phyloP scores from a whole-genome alignment of 2,329 filamentous ascomycete species.

The Colletotrichum musae region DNA sequence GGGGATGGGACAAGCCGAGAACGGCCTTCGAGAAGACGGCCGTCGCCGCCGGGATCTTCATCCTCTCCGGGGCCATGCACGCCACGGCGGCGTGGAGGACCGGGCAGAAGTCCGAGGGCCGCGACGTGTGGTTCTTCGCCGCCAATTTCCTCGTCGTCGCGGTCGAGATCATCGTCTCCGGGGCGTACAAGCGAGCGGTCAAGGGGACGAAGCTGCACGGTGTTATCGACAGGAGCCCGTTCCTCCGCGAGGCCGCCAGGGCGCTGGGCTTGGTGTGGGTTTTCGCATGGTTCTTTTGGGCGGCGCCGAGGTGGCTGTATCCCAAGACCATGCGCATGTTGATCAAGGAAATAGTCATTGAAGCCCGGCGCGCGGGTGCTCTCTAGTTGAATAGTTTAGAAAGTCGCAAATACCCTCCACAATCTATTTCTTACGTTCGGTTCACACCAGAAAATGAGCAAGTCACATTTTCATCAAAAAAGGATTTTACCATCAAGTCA shows the following conservation, averaged over 20 bases:
- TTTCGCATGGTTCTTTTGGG: constrained; percentile 18
- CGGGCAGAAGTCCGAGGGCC: background rate
- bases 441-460: too few relatives aligned
- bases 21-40: background rate
- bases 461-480: too few relatives aligned
- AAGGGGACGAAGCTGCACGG: background rate
- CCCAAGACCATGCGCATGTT: constrained; percentile 8
- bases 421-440: too few relatives aligned
- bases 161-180: background rate
- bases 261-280: background rate
- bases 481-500: too few relatives aligned
- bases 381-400: background rate
- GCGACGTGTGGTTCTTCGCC: background rate
- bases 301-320: constrained; percentile 14
- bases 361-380: background rate
- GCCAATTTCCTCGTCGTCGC: constrained; percentile 11
- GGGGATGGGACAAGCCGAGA: background rate
- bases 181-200: background rate
- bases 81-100: constrained; percentile 47
- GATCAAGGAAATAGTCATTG: constrained; percentile 1
- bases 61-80: constrained; percentile 60
- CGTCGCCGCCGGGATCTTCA: constrained; percentile 20
- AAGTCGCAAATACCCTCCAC: too few relatives aligned
- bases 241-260: background rate
- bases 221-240: background rate